These are phyloP conservation scores for Pseudocercospora vitis DNA, from an alignment of 2,329 filamentous ascomycete genomes.

Conservation along the genomic window DNA sequence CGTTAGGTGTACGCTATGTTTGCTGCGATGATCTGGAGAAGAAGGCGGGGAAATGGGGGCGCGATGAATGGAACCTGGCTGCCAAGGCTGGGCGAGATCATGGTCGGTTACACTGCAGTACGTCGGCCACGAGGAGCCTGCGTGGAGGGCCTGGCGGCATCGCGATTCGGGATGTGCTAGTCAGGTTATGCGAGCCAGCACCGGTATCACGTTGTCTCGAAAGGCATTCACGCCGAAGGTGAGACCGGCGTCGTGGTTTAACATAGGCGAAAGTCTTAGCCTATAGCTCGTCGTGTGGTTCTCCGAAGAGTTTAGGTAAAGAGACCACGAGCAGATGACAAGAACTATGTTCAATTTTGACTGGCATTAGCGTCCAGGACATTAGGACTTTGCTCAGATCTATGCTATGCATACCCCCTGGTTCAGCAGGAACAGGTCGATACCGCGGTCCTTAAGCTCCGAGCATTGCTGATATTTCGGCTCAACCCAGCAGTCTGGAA, in stretches of 20 bases:
- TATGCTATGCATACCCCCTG: too few species aligned
- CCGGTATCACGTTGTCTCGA: background rate
- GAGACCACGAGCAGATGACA: too few species aligned
- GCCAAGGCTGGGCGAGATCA: slow-evolving; percentile 8
- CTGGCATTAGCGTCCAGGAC: too few species aligned
- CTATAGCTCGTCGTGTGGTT: background rate
- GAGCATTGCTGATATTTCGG: too few species aligned
- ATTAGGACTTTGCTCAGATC: too few species aligned
- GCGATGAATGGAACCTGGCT: background rate
- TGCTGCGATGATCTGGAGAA: slow-evolving; percentile 4
- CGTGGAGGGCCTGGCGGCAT: background rate
- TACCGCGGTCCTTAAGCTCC: too few species aligned
- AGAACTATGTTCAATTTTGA: too few species aligned
- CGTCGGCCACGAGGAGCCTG: background rate
- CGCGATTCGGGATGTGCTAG: background rate
- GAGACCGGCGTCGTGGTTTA: background rate
- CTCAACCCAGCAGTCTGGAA: too few species aligned
- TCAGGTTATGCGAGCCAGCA: background rate
- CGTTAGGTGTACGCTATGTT: background rate
- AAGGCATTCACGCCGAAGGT: background rate
- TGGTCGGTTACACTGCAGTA: background rate
- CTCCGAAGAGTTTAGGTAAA: too few species aligned
- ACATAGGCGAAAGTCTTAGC: background rate
- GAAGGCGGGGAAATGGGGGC: slow-evolving; percentile 10
- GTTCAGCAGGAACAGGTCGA: too few species aligned